Base-by-base conservation (phyloP, 2,329 filamentous ascomycete genomes). In the Hymenoscyphus infarciens region DNA sequence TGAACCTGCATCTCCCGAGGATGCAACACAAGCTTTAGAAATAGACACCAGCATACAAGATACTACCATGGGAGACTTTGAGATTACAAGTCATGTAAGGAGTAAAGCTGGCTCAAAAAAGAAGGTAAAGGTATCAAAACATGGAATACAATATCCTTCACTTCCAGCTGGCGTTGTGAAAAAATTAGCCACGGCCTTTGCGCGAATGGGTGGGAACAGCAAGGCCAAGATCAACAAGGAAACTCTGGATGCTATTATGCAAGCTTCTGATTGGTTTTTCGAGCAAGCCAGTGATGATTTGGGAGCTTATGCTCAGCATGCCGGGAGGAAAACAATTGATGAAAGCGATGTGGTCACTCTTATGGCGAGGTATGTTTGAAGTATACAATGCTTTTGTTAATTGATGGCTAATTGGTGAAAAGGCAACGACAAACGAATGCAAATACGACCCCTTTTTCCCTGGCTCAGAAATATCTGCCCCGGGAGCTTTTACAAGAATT, bases 181-280 rank as follows among this genome's bases (percentile, higher is more conserved):
- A 75, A 82, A 86, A 66, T 77, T 92, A 1, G 88, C 88, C 7
- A 87, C 87, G 38, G 88, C 84, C 1, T 91, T 92, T 71, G 83
- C 89, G 22, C 86, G 87, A 69, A 85, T 84, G 3, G 84, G 87
- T 54, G 86, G 87, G 22, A 79, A 82, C 10, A 82, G 82, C 68
- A 91, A 88, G 69, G 79, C 84, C 5, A 90, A 88, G 67, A 83
- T 96, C 56, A 86, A 82, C 62, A 86, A 89, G 55, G 90, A 95
- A 59, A 87, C 90, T 1, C 78, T 96, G 42, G 82, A 84, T 33
- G 88, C 88, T 4, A 85, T 97, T 60, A 87, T 88, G 71, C 88
- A 92, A 73, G 91, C 92, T 0, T 90, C 90, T 2, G 91, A 96
- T 65, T 95, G 91, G 89, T 97, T 92, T 75, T 96, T 97, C 74